These are phyloP conservation scores for Leishmania mexicana DNA, from an alignment of 208 protist genomes.

Conservation along the genomic window DNA sequence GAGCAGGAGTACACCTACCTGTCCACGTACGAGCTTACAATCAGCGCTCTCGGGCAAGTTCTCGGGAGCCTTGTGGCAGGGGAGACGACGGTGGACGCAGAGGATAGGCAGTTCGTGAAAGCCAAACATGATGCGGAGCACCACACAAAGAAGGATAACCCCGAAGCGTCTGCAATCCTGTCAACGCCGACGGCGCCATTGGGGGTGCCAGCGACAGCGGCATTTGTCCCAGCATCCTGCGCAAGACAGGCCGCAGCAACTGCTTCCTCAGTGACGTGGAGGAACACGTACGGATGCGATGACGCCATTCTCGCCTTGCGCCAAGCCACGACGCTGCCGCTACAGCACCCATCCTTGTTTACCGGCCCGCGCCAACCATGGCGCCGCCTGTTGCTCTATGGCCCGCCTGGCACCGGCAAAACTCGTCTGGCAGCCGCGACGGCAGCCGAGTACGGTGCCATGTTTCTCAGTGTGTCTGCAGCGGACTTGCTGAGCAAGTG, in stretches of 20 bases:
- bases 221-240: background rate
- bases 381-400: slow-evolving; percentile 98
- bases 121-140: background rate
- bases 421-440: slow-evolving; percentile 98
- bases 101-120: background rate
- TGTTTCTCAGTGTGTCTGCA: slow-evolving; percentile 94
- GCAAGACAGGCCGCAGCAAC: background rate
- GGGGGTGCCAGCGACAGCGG: background rate
- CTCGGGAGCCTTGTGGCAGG: slow-evolving; percentile 1
- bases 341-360: slow-evolving; percentile 97
- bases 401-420: slow-evolving; percentile 97
- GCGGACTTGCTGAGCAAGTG: slow-evolving; percentile 97
- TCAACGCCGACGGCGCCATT: background rate
- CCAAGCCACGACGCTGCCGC: slow-evolving; percentile 97
- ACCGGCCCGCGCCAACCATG: slow-evolving; percentile 91
- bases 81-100: background rate
- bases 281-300: slow-evolving; percentile 93
- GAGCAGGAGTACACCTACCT: slow-evolving; percentile 23
- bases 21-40: slow-evolving; percentile 15
- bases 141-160: background rate
- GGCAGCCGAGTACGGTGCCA: slow-evolving; percentile 93
- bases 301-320: slow-evolving; percentile 96
- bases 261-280: slow-evolving; percentile 12
- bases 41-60: slow-evolving; percentile 17
- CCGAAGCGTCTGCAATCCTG: background rate